Evolutionary conservation across 164 flowering plant species (phyloP).

Genomic region (Stephania yunnanensis): DNA sequence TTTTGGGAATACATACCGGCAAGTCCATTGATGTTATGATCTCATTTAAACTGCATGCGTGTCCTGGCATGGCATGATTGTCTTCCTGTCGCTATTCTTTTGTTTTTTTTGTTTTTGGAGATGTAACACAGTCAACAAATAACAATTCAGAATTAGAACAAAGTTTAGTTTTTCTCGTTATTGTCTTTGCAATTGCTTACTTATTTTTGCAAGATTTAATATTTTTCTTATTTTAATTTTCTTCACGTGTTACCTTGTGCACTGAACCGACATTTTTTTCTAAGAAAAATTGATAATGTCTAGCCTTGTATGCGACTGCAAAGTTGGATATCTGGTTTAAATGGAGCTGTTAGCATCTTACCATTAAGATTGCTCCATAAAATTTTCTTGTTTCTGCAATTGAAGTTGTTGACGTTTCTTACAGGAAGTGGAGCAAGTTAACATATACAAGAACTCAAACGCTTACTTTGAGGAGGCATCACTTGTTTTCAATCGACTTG

Average conservation of each 20-base stretch:
- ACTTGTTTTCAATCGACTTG: constrained; percentile 35
- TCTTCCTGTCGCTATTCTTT: too few relatives aligned
- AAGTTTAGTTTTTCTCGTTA: neutral
- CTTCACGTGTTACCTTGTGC: neutral
- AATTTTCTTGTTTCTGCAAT: neutral
- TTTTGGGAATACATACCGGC: neutral
- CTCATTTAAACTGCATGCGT: neutral
- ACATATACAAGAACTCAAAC: constrained; percentile 16
- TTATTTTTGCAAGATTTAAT: too few relatives aligned
- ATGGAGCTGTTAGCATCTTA: neutral
- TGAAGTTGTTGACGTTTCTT: constrained; percentile 7
- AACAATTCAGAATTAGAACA: neutral
- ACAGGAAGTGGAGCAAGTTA: constrained; percentile 31
- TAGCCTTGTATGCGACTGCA: neutral
- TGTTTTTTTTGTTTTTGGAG: too few relatives aligned
- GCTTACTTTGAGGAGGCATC: constrained; percentile 30
- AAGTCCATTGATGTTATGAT: neutral
- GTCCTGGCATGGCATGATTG: neutral
- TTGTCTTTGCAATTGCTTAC: neutral
- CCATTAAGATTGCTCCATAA: neutral
- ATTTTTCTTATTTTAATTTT: neutral
- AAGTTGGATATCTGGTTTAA: neutral
- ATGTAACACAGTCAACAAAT: neutral
- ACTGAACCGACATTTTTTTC: neutral
- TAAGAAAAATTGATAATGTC: neutral